A percentile compares a stretch with the other conserved stretches of the same genome.
Evolutionary conservation across 1,139 yeast species (phyloP).

Genomic region (Diutina neorugosa): DNA sequence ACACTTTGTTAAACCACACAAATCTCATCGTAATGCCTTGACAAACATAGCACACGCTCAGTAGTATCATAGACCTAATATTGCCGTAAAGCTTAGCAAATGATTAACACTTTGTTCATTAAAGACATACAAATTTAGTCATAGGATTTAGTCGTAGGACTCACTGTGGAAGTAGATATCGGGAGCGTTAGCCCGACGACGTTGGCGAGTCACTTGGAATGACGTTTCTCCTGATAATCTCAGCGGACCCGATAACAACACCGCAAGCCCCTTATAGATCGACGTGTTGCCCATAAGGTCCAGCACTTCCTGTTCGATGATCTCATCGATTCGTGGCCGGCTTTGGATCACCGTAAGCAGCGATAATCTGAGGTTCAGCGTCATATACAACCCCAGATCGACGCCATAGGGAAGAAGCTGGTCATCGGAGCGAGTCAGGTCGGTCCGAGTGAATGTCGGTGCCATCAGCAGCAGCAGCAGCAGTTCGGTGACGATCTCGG

Average conservation of each 20-base stretch:
- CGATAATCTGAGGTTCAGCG: background rate
- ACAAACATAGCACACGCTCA: too few species aligned
- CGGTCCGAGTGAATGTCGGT: background rate
- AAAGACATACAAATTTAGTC: background rate
- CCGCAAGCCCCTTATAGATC: background rate
- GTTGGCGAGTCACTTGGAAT: background rate
- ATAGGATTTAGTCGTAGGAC: background rate
- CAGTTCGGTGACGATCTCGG: background rate
- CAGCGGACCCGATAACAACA: background rate
- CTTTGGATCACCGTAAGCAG: background rate
- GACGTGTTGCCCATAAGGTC: background rate
- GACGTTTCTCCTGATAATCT: background rate
- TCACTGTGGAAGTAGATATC: background rate
- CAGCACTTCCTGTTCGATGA: background rate
- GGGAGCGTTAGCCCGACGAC: background rate
- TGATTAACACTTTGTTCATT: background rate
- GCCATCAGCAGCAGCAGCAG: background rate
- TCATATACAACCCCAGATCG: background rate
- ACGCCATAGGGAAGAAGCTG: background rate
- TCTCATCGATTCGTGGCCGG: background rate
- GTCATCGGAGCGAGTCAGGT: background rate
- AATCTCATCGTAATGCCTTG: too few species aligned
- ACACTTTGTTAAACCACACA: too few species aligned
- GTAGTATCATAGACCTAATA: too few species aligned
- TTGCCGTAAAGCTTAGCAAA: too few species aligned